Conservation (phyloP, 192 early-diverging fungal genomes). For the Coemansia sp. region DNA sequence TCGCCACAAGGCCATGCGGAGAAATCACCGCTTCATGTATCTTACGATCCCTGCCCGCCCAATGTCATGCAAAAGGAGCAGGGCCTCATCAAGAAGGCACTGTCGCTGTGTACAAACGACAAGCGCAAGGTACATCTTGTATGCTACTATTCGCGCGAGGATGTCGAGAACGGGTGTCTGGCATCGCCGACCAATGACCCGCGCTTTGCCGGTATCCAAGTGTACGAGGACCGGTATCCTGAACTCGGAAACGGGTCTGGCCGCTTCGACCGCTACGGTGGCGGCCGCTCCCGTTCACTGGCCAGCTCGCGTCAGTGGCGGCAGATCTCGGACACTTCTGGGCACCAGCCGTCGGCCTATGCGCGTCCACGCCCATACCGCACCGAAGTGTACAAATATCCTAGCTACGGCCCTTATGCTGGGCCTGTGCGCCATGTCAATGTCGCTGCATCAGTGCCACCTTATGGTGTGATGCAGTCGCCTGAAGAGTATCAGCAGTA, state of each 20-base stretch:
- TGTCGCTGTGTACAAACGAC: constrained; percentile 77
- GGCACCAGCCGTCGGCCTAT: constrained; percentile 13
- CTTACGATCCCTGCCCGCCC: constrained; percentile 44
- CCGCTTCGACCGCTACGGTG: constrained; percentile 37
- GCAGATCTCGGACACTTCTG: neutral
- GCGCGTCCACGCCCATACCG: constrained; percentile 28
- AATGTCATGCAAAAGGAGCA: constrained; percentile 64
- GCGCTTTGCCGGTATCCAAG: constrained; percentile 60
- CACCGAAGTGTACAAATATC: constrained; percentile 38
- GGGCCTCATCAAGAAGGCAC: constrained; percentile 84
- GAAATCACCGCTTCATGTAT: constrained; percentile 15
- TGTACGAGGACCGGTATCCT: constrained; percentile 79
- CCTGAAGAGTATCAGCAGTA: neutral
- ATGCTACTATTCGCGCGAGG: constrained; percentile 83
- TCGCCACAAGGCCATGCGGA: constrained; percentile 28
- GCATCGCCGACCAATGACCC: constrained; percentile 67
- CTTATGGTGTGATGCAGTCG: neutral
- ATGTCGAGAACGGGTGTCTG: constrained; percentile 64
- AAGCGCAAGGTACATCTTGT: constrained; percentile 86
- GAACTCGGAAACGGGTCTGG: constrained; percentile 57
- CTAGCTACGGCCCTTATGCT: constrained; percentile 45
- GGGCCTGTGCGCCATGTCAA: constrained; percentile 41
- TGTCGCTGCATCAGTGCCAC: constrained; percentile 11
- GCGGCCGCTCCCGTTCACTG: constrained; percentile 22
- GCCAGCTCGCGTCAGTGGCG: constrained; percentile 20